phyloP scores from a whole-genome alignment of 495 filamentous ascomycete genomes.

The Pyrenula massariospora region DNA sequence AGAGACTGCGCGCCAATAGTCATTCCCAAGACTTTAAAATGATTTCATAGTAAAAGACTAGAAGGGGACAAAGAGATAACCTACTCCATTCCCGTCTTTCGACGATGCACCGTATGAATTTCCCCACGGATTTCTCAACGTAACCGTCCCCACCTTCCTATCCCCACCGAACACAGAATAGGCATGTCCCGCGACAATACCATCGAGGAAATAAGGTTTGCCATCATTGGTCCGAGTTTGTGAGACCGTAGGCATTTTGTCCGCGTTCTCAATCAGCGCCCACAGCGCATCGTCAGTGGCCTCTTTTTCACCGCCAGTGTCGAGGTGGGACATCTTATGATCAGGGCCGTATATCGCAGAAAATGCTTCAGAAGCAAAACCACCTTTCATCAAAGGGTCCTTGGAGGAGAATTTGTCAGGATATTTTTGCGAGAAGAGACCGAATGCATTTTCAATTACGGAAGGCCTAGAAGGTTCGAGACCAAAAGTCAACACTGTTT shows the following conservation, averaged over 20 bases:
- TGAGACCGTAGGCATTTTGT: neutral
- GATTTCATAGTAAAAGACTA: neutral
- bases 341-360: neutral
- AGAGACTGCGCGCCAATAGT: neutral
- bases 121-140: neutral
- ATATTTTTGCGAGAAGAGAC: neutral
- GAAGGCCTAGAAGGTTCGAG: neutral
- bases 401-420: neutral
- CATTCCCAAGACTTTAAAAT: neutral
- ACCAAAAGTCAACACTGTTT: too few species aligned
- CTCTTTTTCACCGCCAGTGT: neutral
- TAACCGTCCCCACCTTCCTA: neutral
- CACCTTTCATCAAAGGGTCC: neutral
- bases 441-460: neutral
- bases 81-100: neutral
- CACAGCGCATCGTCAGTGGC: neutral
- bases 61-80: neutral
- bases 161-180: neutral
- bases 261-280: neutral
- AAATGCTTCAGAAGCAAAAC: neutral
- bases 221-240: neutral
- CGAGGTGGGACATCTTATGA: neutral
- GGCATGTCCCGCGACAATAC: neutral
- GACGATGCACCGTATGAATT: neutral
- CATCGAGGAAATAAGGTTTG: neutral